Evolutionary conservation across 2,329 filamentous ascomycete species (phyloP).

Genomic region (Fusarium sp.): DNA sequence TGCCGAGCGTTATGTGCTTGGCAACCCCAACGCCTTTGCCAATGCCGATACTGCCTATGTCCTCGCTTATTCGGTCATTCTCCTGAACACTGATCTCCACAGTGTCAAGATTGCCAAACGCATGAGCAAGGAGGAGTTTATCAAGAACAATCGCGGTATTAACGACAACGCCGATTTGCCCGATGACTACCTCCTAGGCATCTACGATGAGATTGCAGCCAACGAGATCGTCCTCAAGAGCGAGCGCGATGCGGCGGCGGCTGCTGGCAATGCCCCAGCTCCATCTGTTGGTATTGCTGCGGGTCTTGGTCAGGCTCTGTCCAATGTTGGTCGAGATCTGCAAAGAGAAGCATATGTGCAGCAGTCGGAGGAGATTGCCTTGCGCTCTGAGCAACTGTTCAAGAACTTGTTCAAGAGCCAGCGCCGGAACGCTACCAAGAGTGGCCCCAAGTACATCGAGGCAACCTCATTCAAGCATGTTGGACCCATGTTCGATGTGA

Average conservation of each 20-base stretch:
- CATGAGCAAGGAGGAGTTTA: constrained; percentile 98
- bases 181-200: constrained; percentile 87
- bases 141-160: constrained; percentile 98
- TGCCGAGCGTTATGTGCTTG: constrained; percentile 92
- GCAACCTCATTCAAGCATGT: constrained; percentile 95
- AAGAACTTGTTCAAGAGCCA: constrained; percentile 93
- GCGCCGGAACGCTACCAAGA: constrained; percentile 79
- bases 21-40: constrained; percentile 96
- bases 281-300: constrained; percentile 80
- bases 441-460: constrained; percentile 83
- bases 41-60: constrained; percentile 99
- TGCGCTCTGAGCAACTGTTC: constrained; percentile 84
- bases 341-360: constrained; percentile 94
- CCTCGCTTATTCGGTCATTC: constrained; percentile 93
- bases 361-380: constrained; percentile 90
- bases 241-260: constrained; percentile 89
- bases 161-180: constrained; percentile 96
- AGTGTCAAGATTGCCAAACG: constrained; percentile 84
- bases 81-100: constrained; percentile 96
- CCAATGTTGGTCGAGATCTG: constrained; percentile 90
- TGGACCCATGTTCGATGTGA: constrained; percentile 98
- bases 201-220: constrained; percentile 90
- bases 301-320: constrained; percentile 87
- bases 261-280: constrained; percentile 71
- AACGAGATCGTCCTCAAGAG: constrained; percentile 97